Evolutionary conservation across 345 rosid species (phyloP).

Genomic region (Boechera divaricarpa): DNA sequence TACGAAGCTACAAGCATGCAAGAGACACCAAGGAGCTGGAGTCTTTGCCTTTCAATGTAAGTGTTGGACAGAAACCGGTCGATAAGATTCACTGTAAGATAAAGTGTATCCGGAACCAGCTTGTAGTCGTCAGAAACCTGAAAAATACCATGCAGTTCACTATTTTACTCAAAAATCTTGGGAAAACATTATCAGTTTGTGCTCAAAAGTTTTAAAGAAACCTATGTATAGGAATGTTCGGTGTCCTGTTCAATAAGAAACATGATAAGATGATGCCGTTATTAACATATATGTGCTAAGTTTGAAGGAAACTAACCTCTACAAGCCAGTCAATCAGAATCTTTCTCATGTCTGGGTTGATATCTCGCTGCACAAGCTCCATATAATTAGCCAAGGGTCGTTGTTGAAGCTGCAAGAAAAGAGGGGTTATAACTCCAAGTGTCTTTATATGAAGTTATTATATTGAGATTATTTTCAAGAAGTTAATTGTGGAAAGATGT

Average conservation of each 20-base stretch:
- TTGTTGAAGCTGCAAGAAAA: slow-evolving; percentile 64
- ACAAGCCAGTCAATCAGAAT: slow-evolving; percentile 94
- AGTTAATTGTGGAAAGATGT: slow-evolving; percentile 25
- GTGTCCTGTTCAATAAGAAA: neutral
- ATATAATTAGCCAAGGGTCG: slow-evolving; percentile 78
- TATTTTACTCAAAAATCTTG: slow-evolving; percentile 27
- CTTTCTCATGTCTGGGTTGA: slow-evolving; percentile 76
- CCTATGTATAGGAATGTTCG: neutral
- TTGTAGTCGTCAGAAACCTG: slow-evolving; percentile 94
- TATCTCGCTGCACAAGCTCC: slow-evolving; percentile 76
- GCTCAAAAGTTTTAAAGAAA: neutral
- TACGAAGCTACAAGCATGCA: slow-evolving; percentile 99
- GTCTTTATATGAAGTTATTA: slow-evolving; percentile 1
- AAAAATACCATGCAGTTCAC: slow-evolving; percentile 34
- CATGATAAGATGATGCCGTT: neutral
- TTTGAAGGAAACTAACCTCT: slow-evolving; percentile 62
- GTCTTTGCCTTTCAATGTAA: slow-evolving; percentile 76
- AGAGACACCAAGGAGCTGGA: slow-evolving; percentile 90
- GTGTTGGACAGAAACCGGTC: slow-evolving; percentile 83
- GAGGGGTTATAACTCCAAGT: slow-evolving; percentile 2
- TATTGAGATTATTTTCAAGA: slow-evolving; percentile 1
- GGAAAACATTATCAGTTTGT: neutral
- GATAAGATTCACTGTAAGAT: slow-evolving; percentile 88
- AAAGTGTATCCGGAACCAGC: slow-evolving; percentile 90
- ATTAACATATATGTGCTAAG: neutral